These are phyloP conservation scores for Pilatotrama ljubarskyi DNA, from an alignment of 768 basidiomycete species.

Conservation along the genomic window DNA sequence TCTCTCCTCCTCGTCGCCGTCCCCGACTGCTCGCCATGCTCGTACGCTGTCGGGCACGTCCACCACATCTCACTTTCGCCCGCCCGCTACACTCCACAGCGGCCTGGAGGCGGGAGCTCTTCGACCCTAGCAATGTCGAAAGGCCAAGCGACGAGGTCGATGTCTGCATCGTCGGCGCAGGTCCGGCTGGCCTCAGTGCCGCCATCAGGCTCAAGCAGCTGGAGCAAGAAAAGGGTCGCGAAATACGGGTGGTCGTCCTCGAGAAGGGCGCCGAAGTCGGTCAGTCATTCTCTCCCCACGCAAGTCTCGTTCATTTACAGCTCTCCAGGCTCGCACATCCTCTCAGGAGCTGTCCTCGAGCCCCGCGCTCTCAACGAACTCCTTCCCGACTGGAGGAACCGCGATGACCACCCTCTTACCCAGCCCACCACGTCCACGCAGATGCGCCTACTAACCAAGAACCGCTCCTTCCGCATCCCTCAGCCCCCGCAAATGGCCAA, in stretches of 20 bases:
- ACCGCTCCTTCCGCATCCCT: slow-evolving; percentile 74
- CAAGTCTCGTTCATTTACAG: neutral
- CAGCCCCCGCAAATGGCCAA: slow-evolving; percentile 98
- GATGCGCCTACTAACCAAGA: slow-evolving; percentile 85
- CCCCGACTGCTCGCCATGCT: neutral
- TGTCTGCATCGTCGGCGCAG: slow-evolving; percentile 95
- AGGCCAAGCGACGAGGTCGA: slow-evolving; percentile 91
- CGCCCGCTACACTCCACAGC: slow-evolving; percentile 31
- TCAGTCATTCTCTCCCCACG: slow-evolving; percentile 38
- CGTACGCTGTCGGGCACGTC: neutral
- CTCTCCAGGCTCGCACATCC: slow-evolving; percentile 79
- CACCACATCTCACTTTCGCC: neutral
- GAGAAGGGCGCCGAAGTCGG: slow-evolving; percentile 96
- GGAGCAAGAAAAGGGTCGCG: slow-evolving; percentile 73
- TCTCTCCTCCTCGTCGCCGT: neutral
- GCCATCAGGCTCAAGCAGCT: slow-evolving; percentile 95
- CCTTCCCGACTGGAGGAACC: slow-evolving; percentile 77
- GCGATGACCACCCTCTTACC: slow-evolving; percentile 71
- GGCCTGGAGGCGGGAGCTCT: slow-evolving; percentile 34
- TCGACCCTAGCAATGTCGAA: slow-evolving; percentile 66
- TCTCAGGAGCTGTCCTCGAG: slow-evolving; percentile 95
- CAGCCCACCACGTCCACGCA: slow-evolving; percentile 74
- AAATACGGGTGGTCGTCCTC: slow-evolving; percentile 88
- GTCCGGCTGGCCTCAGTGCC: slow-evolving; percentile 94
- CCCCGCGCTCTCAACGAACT: slow-evolving; percentile 89